Evolutionary conservation across 2,329 filamentous ascomycete genomes (phyloP).

Genomic region (Dryadomyces quercivorus): DNA sequence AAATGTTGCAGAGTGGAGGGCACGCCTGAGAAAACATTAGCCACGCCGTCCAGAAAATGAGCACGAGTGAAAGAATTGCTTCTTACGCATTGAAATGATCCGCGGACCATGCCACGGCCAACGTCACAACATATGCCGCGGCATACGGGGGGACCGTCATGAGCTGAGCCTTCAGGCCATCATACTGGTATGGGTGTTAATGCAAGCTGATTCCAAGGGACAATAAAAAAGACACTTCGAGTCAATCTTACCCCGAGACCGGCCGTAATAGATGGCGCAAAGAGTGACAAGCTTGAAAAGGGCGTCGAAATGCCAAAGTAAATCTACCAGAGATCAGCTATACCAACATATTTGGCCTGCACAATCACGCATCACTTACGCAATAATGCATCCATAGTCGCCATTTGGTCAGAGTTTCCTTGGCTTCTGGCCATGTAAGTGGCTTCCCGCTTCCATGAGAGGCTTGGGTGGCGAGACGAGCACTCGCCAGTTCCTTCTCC

Average conservation of each 20-base stretch:
- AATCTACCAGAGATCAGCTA: constrained; percentile 11
- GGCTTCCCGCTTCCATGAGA: constrained; percentile 45
- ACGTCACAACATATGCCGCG: constrained; percentile 26
- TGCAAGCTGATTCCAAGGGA: not conserved
- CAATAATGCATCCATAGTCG: constrained; percentile 56
- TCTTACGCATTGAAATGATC: constrained; percentile 26
- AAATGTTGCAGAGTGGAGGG: constrained; percentile 35
- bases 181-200: constrained; percentile 9
- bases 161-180: constrained; percentile 40
- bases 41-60: too few species aligned
- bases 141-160: constrained; percentile 58
- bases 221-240: not conserved
- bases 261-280: constrained; percentile 46
- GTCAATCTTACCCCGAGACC: constrained; percentile 16
- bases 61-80: not conserved
- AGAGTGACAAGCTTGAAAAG: constrained; percentile 25
- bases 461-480: constrained; percentile 32
- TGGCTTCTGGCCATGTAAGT: constrained; percentile 56
- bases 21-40: constrained; percentile 21
- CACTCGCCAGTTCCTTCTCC: constrained; percentile 43
- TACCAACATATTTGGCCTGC: constrained; percentile 14
- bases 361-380: constrained; percentile 14
- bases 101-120: constrained; percentile 31
- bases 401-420: constrained; percentile 52
- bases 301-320: constrained; percentile 16